These are phyloP conservation scores for Colletotrichum plurivorum DNA, from an alignment of 2,329 filamentous ascomycete species.

Conservation along the genomic window DNA sequence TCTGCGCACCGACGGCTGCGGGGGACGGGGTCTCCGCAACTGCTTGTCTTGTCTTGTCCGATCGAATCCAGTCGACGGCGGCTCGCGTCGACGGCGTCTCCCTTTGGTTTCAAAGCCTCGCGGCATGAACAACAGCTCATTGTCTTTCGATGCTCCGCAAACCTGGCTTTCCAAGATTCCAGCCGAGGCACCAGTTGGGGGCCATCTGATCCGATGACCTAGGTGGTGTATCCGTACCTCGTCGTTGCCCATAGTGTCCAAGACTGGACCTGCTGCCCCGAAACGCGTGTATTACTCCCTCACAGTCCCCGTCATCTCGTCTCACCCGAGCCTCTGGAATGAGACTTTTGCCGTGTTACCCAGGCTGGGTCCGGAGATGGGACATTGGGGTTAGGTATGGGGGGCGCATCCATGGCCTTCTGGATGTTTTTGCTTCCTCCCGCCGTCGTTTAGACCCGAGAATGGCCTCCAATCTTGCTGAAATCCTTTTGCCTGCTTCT, in stretches of 20 bases:
- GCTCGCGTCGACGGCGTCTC: background rate
- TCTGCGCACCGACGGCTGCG: background rate
- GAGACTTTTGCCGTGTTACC: background rate
- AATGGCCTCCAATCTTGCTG: constrained; percentile 21
- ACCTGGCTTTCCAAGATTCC: background rate
- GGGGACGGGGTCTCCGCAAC: constrained; percentile 11
- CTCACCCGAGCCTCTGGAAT: background rate
- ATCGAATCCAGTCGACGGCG: background rate
- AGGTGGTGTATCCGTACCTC: background rate
- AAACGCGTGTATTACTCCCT: constrained; percentile 7
- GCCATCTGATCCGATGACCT: constrained; percentile 7
- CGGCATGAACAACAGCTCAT: constrained; percentile 6
- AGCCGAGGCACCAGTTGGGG: background rate
- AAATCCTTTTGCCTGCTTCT: constrained; percentile 4
- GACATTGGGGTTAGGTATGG: constrained; percentile 2
- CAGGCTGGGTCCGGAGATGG: constrained; percentile 5
- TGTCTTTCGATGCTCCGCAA: constrained; percentile 11
- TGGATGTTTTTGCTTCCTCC: background rate
- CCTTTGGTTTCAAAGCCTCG: constrained; percentile 6
- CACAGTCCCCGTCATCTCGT: background rate
- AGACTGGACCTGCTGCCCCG: background rate
- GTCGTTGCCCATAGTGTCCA: constrained; percentile 1
- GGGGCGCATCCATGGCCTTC: constrained; percentile 6
- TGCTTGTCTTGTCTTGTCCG: constrained; percentile 8
- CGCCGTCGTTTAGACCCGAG: background rate